Conservation (phyloP, 2,329 filamentous ascomycete genomes). For the Cladosporium halotolerans region DNA sequence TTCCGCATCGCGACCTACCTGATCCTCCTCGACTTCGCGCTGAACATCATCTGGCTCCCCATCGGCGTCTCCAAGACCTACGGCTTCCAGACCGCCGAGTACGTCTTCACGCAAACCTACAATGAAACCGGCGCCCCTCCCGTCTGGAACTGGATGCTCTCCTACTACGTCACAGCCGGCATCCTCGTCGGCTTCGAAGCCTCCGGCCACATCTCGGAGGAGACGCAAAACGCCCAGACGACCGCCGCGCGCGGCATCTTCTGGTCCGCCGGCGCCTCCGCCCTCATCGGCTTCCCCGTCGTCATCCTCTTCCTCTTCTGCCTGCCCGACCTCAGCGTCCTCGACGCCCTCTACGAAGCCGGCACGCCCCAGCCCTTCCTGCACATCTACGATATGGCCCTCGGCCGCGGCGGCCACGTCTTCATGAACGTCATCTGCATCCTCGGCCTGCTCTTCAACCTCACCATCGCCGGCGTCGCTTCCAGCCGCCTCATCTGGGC, state of each 20-base stretch:
- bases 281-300: conserved; percentile 48
- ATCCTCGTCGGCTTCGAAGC: conserved; percentile 58
- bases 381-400: conserved; percentile 50
- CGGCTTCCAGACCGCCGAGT: conserved; percentile 53
- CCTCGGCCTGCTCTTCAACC: conserved; percentile 47
- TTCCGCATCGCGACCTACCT: conserved; percentile 46
- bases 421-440: conserved; percentile 57
- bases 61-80: conserved; percentile 50
- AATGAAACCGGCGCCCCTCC: conserved; percentile 45
- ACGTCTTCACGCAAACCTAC: conserved; percentile 56
- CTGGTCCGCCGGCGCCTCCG: conserved; percentile 53
- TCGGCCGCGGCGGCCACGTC: conserved; percentile 52
- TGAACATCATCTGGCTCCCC: conserved; percentile 57
- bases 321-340: conserved; percentile 44
- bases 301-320: conserved; percentile 57
- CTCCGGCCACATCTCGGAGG: conserved; percentile 55
- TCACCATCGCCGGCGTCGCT: conserved; percentile 53
- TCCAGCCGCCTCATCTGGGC: conserved; percentile 58
- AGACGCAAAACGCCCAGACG: conserved; percentile 52
- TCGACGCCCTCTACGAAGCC: conserved; percentile 44
- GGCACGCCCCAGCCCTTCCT: conserved; percentile 55
- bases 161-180: conserved; percentile 55
- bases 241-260: conserved; percentile 56
- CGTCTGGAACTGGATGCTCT: conserved; percentile 59
- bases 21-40: conserved; percentile 52